Evolutionary conservation across 2,329 filamentous ascomycete genomes (phyloP).

Genomic region (Biscogniauxia marginata): DNA sequence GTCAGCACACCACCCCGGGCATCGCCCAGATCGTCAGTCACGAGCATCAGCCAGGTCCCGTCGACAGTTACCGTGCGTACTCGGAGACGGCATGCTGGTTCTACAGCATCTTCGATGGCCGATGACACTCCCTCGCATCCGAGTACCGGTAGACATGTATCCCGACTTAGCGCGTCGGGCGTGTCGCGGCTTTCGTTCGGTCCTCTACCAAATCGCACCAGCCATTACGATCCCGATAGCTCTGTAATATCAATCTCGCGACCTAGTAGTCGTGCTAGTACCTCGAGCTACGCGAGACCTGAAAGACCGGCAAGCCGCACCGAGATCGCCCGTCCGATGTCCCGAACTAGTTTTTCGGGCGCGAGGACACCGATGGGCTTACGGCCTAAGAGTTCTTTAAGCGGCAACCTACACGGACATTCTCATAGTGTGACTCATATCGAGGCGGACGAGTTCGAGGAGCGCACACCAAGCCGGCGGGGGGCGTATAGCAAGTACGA

Average conservation of each 20-base stretch:
- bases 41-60: constrained; percentile 45
- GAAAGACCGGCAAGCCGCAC: constrained; percentile 54
- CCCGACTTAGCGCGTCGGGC: constrained; percentile 60
- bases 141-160: constrained; percentile 48
- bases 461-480: constrained; percentile 54
- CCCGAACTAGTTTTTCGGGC: constrained; percentile 60
- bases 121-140: constrained; percentile 55
- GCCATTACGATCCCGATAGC: constrained; percentile 43
- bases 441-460: constrained; percentile 52
- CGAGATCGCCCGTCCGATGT: constrained; percentile 62
- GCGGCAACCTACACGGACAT: constrained; percentile 59
- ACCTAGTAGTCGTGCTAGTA: constrained; percentile 71
- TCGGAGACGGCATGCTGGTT: constrained; percentile 65
- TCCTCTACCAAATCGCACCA: constrained; percentile 53
- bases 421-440: constrained; percentile 57
- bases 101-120: constrained; percentile 48
- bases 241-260: constrained; percentile 53
- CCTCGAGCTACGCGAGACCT: constrained; percentile 41
- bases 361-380: constrained; percentile 62
- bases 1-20: constrained; percentile 72
- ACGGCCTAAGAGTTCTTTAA: constrained; percentile 71
- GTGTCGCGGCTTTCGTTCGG: constrained; percentile 64
- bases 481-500: constrained; percentile 53
- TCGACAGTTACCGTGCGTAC: constrained; percentile 64
- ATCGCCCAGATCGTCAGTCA: constrained; percentile 63